phyloP scores from a whole-genome alignment of 257 asterid genomes.

The Dorcoceras hygrometricum region DNA sequence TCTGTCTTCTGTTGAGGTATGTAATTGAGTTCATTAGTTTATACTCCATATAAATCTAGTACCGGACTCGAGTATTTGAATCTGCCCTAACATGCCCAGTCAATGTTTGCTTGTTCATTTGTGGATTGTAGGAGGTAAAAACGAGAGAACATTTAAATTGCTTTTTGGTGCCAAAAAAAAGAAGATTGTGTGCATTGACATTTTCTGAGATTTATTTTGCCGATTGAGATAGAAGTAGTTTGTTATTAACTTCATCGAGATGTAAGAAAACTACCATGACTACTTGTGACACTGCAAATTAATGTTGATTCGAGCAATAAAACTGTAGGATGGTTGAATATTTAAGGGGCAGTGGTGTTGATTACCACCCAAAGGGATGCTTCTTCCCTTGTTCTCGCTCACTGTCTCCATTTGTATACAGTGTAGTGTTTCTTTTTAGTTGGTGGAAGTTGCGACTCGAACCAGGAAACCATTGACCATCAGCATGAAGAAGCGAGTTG shows the following conservation, averaged over 20 bases:
- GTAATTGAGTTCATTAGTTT: background rate
- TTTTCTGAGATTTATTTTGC: no score
- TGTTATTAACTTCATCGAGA: no score
- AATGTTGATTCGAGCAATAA: no score
- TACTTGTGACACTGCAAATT: no score
- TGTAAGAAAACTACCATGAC: no score
- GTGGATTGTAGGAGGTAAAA: background rate
- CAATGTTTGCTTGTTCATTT: background rate
- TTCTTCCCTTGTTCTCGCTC: background rate
- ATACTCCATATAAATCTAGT: background rate
- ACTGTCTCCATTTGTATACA: background rate
- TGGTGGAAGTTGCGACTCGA: background rate
- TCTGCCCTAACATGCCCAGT: background rate
- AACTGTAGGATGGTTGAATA: no score
- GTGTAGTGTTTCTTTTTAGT: background rate
- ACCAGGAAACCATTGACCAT: background rate
- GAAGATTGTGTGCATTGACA: no score
- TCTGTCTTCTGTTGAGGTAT: constrained; percentile 79
- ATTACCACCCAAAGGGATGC: background rate
- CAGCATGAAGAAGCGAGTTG: background rate
- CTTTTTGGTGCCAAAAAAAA: background rate
- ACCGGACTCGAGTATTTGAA: background rate
- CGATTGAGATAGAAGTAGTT: no score
- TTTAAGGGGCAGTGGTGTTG: background rate
- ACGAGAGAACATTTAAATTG: no score